These are phyloP conservation scores for Murraya paniculata DNA, from an alignment of 345 rosid genomes.

Conservation along the genomic window DNA sequence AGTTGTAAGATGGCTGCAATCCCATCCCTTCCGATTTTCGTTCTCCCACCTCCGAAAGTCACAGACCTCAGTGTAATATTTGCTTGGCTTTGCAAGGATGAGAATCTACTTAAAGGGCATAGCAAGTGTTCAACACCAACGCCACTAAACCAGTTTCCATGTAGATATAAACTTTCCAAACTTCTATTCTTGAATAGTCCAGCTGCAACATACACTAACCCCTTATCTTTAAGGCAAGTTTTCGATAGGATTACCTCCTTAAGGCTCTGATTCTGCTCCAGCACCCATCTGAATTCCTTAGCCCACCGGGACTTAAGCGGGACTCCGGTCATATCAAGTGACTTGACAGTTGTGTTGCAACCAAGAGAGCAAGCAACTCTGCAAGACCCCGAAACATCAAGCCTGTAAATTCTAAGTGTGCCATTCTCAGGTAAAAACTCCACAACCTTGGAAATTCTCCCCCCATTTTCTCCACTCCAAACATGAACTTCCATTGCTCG, in stretches of 20 bases:
- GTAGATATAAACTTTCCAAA: slow-evolving; percentile 63
- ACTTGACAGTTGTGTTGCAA: slow-evolving; percentile 69
- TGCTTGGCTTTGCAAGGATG: slow-evolving; percentile 83
- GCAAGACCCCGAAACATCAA: slow-evolving; percentile 65
- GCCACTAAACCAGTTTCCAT: slow-evolving; percentile 79
- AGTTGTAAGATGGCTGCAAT: slow-evolving; percentile 72
- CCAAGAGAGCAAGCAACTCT: slow-evolving; percentile 82
- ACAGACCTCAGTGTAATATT: slow-evolving; percentile 68
- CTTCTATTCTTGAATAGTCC: slow-evolving; percentile 82
- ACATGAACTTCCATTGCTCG: slow-evolving; percentile 78
- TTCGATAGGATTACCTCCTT: slow-evolving; percentile 69
- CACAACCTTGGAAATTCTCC: slow-evolving; percentile 65
- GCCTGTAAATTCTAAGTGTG: slow-evolving; percentile 63
- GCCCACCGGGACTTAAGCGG: slow-evolving; percentile 78
- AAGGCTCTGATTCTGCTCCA: slow-evolving; percentile 76
- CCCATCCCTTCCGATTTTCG: slow-evolving; percentile 76
- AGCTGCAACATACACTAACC: slow-evolving; percentile 81
- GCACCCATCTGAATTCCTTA: slow-evolving; percentile 78
- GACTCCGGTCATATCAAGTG: slow-evolving; percentile 78
- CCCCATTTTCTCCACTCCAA: slow-evolving; percentile 67
- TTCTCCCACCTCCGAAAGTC: slow-evolving; percentile 64
- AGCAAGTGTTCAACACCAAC: slow-evolving; percentile 74
- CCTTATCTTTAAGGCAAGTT: slow-evolving; percentile 84
- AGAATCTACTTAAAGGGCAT: slow-evolving; percentile 91
- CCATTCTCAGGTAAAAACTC: slow-evolving; percentile 73